Evolutionary conservation across 2,329 filamentous ascomycete species (phyloP).

Genomic region (Phyllosticta capitalensis): DNA sequence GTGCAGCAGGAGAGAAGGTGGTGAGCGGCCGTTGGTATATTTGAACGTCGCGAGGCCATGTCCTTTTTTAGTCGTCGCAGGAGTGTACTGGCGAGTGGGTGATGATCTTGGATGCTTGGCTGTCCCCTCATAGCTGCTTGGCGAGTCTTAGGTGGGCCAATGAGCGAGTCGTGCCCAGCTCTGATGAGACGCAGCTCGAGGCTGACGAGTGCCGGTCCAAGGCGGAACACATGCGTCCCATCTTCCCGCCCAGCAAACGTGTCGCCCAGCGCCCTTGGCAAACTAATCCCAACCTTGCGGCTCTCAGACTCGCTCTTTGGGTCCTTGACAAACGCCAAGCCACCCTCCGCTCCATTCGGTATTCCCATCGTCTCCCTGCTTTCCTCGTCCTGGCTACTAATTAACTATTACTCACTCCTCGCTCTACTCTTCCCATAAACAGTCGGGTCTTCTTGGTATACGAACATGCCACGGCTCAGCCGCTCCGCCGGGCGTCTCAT

Average conservation of each 20-base stretch:
- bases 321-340: background rate
- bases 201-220: slow-evolving; percentile 1
- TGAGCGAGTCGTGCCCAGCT: slow-evolving; percentile 1
- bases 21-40: background rate
- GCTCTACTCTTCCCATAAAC: no score
- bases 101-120: slow-evolving; percentile 10
- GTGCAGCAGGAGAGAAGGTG: no score
- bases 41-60: background rate
- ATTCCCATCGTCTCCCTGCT: no score
- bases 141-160: background rate
- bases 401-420: no score
- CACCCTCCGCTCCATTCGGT: no score
- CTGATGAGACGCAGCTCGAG: slow-evolving; percentile 7
- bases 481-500: background rate
- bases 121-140: background rate
- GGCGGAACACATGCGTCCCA: slow-evolving; percentile 1
- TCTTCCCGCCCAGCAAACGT: background rate
- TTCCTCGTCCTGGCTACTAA: no score
- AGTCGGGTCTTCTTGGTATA: no score
- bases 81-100: background rate
- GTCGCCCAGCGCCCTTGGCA: background rate
- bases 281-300: background rate
- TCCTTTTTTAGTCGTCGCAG: background rate
- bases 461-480: background rate
- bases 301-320: background rate